Evolutionary conservation across 768 basidiomycete species (phyloP).

Genomic region (Polyporus arcularius): DNA sequence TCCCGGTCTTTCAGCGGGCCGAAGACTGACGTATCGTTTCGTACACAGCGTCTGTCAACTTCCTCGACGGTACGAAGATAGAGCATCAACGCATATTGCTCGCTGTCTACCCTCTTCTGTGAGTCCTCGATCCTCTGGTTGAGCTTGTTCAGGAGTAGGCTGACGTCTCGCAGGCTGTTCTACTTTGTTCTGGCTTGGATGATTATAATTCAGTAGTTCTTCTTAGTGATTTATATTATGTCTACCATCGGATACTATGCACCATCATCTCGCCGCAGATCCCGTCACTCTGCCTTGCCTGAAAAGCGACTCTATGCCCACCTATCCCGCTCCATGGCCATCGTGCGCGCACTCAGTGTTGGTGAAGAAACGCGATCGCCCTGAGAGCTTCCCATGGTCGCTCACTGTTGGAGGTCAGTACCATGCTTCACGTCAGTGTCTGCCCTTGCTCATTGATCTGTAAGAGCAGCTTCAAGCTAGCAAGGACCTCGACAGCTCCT

Average conservation of each 20-base stretch:
- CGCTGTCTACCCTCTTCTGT: constrained; percentile 96
- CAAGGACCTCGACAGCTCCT: no score
- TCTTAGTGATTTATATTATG: constrained; percentile 5
- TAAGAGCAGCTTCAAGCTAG: no score
- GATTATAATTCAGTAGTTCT: constrained; percentile 82
- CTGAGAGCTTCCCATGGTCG: no score
- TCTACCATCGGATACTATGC: neutral
- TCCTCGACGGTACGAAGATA: constrained; percentile 93
- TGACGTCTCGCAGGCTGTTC: constrained; percentile 59
- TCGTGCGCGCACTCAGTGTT: no score
- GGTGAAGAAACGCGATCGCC: no score
- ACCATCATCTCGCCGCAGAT: neutral
- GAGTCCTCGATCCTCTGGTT: constrained; percentile 35
- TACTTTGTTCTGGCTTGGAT: constrained; percentile 97
- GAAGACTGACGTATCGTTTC: neutral
- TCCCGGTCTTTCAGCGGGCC: neutral
- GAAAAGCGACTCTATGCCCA: no score
- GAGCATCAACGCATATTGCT: constrained; percentile 87
- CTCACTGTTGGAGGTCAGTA: no score
- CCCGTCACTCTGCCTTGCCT: no score
- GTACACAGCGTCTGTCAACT: constrained; percentile 82
- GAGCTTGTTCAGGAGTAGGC: neutral
- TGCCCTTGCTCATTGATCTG: no score
- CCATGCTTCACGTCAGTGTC: no score
- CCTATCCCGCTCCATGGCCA: no score